Percentiles rank a stretch among this genome's conserved stretches.
Evolutionary conservation across 306 rosid genomes (phyloP).

Genomic region (Coriaria nepalensis): DNA sequence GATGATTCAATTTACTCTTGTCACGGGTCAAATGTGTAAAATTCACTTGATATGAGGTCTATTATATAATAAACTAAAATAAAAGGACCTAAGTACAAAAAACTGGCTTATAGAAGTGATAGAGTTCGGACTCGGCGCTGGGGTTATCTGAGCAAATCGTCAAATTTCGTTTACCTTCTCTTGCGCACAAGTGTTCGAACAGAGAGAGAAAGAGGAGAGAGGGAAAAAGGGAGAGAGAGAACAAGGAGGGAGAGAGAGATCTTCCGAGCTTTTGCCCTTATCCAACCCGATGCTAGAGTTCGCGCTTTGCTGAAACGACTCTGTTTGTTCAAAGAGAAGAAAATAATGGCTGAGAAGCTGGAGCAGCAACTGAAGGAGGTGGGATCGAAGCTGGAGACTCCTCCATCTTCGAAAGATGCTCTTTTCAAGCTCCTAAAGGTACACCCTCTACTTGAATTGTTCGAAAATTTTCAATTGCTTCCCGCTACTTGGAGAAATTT

Average conservation of each 20-base stretch:
- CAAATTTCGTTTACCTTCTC: slow-evolving; percentile 16
- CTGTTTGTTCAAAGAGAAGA: slow-evolving; percentile 14
- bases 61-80: too few relatives aligned
- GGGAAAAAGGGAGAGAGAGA: slow-evolving; percentile 6
- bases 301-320: slow-evolving; percentile 19
- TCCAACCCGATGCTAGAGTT: slow-evolving; percentile 29
- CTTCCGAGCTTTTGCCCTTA: slow-evolving; percentile 5
- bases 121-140: not conserved
- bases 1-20: too few relatives aligned
- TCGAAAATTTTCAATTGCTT: too few relatives aligned
- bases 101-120: too few relatives aligned
- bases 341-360: slow-evolving; percentile 48
- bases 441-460: slow-evolving; percentile 18
- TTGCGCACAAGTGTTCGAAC: too few relatives aligned
- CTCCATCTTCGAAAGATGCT: slow-evolving; percentile 68
- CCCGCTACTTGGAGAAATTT: not conserved
- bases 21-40: too few relatives aligned
- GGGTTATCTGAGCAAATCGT: slow-evolving; percentile 18
- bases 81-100: too few relatives aligned
- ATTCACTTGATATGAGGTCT: too few relatives aligned
- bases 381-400: slow-evolving; percentile 82
- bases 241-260: not conserved
- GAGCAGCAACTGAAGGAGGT: slow-evolving; percentile 75
- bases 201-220: not conserved
- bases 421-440: slow-evolving; percentile 86